Evolutionary conservation across 805 yeast genomes (phyloP), one percentile per base, ranked within the genome.

Genomic region (Zygosaccharomyces siamensis): DNA sequence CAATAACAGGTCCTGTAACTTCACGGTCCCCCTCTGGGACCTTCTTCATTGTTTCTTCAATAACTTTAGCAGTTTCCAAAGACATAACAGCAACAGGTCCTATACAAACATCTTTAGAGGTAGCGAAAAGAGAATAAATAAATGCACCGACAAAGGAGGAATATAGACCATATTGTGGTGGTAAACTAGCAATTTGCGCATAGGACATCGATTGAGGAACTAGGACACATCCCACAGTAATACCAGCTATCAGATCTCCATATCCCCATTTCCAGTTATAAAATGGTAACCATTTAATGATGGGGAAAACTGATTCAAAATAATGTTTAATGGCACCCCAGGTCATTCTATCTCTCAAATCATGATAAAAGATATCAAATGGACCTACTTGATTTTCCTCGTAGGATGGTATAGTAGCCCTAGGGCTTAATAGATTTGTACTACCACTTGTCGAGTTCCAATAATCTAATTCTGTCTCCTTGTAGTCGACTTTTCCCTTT

Each of bases 51-150:
- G 89, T 93, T 43, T 73, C 72, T 24, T 80, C 75, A 47, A 90
- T 75, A 48, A 87, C 89, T 64, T 84, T 86, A 43, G 90, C 83
- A 31, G 87, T 89, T 65, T 89, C 90, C 55, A 81, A 67, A 12
- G 95, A 86, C 96, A 90, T 89, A 49, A 90, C 97, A 10, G 97
- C 97, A 32, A 90, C 97, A 8, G 97, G 97, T 24, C 97, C 97
- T 59, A 90, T 89, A 52, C 95, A 85, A 33, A 90, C 96, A 74
- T 90, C 97, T 68, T 90, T 90, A 21, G 95, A 86, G 11, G 97
- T 90, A 11, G 97, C 97, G 69, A 90, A 90, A 60, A 90, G 78
- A 43, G 95, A 84, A 67, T 90, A 90, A 45, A 86, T 79, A 61
- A 89, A 77, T 10, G 89, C 95, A 63, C 97, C 97, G 41, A 90